These are phyloP conservation scores for Puccinia coronata DNA, from an alignment of 1,284 basidiomycete genomes.

Conservation along the genomic window DNA sequence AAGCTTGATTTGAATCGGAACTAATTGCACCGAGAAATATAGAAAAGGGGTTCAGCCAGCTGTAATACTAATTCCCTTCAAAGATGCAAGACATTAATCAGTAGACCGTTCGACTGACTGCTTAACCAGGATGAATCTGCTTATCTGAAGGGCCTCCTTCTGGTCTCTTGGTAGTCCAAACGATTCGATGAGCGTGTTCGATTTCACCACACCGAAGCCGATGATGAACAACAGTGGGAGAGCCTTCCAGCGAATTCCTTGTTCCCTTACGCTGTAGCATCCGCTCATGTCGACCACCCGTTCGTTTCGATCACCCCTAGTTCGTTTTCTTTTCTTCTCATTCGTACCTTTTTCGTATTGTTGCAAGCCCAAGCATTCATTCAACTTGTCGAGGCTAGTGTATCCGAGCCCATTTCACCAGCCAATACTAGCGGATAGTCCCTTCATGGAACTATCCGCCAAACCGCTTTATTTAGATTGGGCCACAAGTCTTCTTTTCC, in stretches of 20 bases:
- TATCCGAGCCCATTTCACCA: too few relatives aligned
- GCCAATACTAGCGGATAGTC: too few relatives aligned
- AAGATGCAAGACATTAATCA: neutral
- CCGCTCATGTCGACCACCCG: too few relatives aligned
- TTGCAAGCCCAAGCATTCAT: too few relatives aligned
- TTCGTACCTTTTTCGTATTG: too few relatives aligned
- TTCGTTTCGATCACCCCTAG: too few relatives aligned
- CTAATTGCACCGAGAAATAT: neutral
- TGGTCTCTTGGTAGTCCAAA: neutral
- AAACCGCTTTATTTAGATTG: too few relatives aligned
- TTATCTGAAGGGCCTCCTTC: neutral
- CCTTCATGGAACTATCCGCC: too few relatives aligned
- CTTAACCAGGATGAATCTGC: neutral
- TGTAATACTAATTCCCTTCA: neutral
- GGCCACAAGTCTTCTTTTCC: too few relatives aligned
- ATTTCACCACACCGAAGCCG: neutral
- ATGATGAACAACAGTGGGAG: neutral
- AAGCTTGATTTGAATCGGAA: neutral
- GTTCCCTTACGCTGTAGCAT: too few relatives aligned
- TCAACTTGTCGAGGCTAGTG: too few relatives aligned
- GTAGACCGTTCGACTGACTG: neutral
- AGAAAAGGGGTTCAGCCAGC: neutral
- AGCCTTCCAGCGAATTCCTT: neutral
- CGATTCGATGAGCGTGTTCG: slow-evolving; percentile 7
- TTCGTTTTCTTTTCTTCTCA: too few relatives aligned